These are phyloP conservation scores for Cryptococcus depauperatus DNA, from an alignment of 1,284 basidiomycete species.

Conservation along the genomic window DNA sequence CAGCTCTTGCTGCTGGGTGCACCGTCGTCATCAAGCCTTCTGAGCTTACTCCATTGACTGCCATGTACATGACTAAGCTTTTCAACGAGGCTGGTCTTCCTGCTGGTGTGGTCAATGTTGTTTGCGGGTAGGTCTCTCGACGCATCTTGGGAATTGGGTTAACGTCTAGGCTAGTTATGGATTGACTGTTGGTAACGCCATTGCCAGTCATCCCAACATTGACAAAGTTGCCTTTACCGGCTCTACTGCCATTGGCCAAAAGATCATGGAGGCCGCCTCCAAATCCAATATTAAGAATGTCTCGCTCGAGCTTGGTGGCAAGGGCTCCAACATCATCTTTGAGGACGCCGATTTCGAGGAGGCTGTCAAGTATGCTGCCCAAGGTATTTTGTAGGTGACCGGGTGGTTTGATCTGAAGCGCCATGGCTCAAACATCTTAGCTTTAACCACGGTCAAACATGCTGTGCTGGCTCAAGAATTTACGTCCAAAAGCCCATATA, in stretches of 20 bases:
- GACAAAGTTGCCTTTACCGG: slow-evolving; percentile 60
- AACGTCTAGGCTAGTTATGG: slow-evolving; percentile 56
- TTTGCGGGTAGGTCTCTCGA: slow-evolving; percentile 53
- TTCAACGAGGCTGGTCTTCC: slow-evolving; percentile 59
- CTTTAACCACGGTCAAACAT: slow-evolving; percentile 1
- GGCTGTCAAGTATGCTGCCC: slow-evolving; percentile 53
- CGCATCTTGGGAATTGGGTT: no score
- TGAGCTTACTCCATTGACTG: slow-evolving; percentile 82
- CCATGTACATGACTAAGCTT: slow-evolving; percentile 53
- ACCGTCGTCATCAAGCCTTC: slow-evolving; percentile 57
- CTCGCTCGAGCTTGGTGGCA: slow-evolving; percentile 52
- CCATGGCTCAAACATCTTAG: neutral
- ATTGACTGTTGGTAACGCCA: slow-evolving; percentile 69
- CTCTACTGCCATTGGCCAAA: slow-evolving; percentile 67
- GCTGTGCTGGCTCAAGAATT: slow-evolving; percentile 36
- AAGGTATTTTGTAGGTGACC: slow-evolving; percentile 36
- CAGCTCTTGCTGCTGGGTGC: slow-evolving; percentile 64
- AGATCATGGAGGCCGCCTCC: slow-evolving; percentile 74
- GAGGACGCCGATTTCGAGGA: slow-evolving; percentile 56
- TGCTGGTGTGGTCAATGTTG: slow-evolving; percentile 83
- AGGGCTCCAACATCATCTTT: slow-evolving; percentile 47
- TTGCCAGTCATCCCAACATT: slow-evolving; percentile 66
- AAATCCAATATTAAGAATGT: slow-evolving; percentile 73
- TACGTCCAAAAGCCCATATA: slow-evolving; percentile 76
- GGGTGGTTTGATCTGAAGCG: slow-evolving; percentile 58